These are phyloP conservation scores for Verticillium nubilum DNA, from an alignment of 2,329 filamentous ascomycete genomes.

Conservation along the genomic window DNA sequence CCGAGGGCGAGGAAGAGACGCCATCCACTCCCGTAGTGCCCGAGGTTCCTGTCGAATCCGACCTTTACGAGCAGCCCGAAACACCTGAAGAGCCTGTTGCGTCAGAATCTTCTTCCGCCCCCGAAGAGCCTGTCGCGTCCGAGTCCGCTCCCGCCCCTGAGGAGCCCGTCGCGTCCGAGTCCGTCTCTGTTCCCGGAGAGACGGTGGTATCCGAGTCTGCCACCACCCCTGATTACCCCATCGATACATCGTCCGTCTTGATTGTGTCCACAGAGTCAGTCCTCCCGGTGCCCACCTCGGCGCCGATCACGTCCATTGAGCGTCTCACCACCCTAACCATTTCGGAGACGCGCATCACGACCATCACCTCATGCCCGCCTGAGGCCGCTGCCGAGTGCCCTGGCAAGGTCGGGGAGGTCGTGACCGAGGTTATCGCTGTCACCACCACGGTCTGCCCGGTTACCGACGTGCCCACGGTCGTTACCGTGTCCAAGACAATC, in stretches of 20 bases:
- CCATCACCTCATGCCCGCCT: slow-evolving; percentile 12
- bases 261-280: neutral
- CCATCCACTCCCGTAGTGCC: neutral
- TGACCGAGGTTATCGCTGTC: slow-evolving; percentile 10
- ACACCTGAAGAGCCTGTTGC: neutral
- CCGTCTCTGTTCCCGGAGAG: neutral
- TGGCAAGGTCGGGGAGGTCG: neutral
- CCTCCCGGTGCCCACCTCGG: neutral
- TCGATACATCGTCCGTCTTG: neutral
- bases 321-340: slow-evolving; percentile 11
- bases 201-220: neutral
- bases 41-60: neutral
- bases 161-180: neutral
- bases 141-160: neutral
- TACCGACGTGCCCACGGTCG: slow-evolving; percentile 3
- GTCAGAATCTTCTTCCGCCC: neutral
- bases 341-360: slow-evolving; percentile 9
- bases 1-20: neutral
- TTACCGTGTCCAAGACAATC: slow-evolving; percentile 4
- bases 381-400: slow-evolving; percentile 4
- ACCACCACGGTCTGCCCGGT: slow-evolving; percentile 40
- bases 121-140: neutral
- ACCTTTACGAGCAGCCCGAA: neutral
- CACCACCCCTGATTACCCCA: neutral
- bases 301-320: neutral